Conservation (phyloP, 2,329 filamentous ascomycete genomes). For the Karstenula rhodostoma region DNA sequence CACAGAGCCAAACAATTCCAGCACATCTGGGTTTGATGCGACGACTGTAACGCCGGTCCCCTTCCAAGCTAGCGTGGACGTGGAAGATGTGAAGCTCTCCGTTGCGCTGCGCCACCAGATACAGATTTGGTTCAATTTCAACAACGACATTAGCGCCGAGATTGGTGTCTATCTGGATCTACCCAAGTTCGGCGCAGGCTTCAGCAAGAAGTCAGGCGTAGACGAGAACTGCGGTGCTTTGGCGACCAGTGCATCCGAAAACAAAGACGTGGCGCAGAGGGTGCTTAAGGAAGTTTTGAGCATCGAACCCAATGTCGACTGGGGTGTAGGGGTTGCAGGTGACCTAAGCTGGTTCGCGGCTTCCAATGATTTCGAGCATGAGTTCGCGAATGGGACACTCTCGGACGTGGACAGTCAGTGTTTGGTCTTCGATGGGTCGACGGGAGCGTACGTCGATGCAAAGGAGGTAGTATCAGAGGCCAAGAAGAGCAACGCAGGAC, state of each 20-base stretch:
- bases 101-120: not conserved
- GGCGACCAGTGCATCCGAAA: slow-evolving; percentile 5
- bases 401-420: not conserved
- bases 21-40: not conserved
- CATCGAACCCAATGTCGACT: slow-evolving; percentile 5
- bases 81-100: not conserved
- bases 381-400: not conserved
- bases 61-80: slow-evolving; percentile 8
- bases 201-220: slow-evolving; percentile 5
- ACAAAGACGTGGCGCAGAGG: slow-evolving; percentile 13
- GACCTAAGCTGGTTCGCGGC: slow-evolving; percentile 3
- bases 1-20: slow-evolving; percentile 2
- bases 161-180: slow-evolving; percentile 12
- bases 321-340: slow-evolving; percentile 13
- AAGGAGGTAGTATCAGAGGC: slow-evolving; percentile 8
- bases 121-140: slow-evolving; percentile 3
- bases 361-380: not conserved
- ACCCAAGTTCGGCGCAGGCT: slow-evolving; percentile 5
- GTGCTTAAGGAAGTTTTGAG: slow-evolving; percentile 8
- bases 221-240: slow-evolving; percentile 9
- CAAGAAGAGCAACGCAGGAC: slow-evolving; percentile 10
- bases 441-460: slow-evolving; percentile 2
- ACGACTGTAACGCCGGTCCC: not conserved
- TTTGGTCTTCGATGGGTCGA: not conserved
- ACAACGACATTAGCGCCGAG: not conserved